A percentile compares a stretch with the other conserved stretches of the same genome.
Evolutionary conservation across 2,329 filamentous ascomycete genomes (phyloP).

Genomic region (Dothideomycetes sp.): DNA sequence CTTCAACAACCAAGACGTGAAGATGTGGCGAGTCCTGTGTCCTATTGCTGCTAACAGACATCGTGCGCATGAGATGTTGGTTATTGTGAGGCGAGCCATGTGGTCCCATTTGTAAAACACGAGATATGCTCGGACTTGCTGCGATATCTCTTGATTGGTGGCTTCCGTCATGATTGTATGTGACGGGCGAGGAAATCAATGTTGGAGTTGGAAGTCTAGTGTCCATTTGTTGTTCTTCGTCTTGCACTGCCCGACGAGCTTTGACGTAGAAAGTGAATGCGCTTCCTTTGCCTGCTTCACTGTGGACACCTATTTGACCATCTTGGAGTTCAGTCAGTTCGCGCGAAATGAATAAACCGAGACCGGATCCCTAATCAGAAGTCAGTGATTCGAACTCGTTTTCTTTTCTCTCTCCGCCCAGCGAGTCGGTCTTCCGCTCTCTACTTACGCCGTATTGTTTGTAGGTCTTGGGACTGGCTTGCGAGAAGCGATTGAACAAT

Average conservation of each 20-base stretch:
- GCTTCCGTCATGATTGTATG: background rate
- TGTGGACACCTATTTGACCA: constrained; percentile 56
- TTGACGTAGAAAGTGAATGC: constrained; percentile 60
- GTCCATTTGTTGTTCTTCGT: background rate
- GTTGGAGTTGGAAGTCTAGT: background rate
- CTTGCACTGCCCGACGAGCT: constrained; percentile 36
- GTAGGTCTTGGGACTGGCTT: constrained; percentile 58
- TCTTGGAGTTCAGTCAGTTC: constrained; percentile 59
- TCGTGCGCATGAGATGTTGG: background rate
- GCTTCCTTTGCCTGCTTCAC: constrained; percentile 49
- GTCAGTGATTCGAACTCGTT: too few species aligned
- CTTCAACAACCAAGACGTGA: constrained; percentile 22
- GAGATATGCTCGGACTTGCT: too few species aligned
- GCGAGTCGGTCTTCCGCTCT: too few species aligned
- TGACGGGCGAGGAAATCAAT: constrained; percentile 1
- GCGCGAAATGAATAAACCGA: constrained; percentile 60
- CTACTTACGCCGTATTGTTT: constrained; percentile 61
- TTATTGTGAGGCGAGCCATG: too few species aligned
- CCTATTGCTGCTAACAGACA: background rate
- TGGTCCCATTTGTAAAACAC: too few species aligned
- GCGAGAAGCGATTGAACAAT: constrained; percentile 59
- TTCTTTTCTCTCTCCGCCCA: too few species aligned
- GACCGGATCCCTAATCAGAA: too few species aligned
- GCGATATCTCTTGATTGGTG: background rate
- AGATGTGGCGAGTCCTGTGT: constrained; percentile 5